Evolutionary conservation across 2,329 filamentous ascomycete species (phyloP).

Genomic region (Aspergillus texensis): DNA sequence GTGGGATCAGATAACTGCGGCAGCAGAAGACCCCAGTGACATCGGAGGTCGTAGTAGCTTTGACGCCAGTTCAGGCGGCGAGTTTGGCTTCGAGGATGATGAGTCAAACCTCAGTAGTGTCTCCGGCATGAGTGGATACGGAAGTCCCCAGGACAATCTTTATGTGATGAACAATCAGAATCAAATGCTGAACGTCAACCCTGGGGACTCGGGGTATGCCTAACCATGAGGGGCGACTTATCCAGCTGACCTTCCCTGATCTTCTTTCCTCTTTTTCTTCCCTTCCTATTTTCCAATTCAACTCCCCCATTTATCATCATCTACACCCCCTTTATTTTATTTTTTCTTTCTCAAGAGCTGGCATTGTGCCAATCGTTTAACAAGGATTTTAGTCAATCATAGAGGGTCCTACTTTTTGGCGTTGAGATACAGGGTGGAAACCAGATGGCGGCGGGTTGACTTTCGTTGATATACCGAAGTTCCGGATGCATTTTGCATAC

Average conservation of each 20-base stretch:
- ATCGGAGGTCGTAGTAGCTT: constrained; percentile 67
- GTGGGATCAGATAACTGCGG: constrained; percentile 74
- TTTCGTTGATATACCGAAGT: constrained; percentile 9
- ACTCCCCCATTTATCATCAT: background rate
- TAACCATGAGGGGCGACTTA: constrained; percentile 9
- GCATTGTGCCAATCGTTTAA: background rate
- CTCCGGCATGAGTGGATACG: constrained; percentile 39
- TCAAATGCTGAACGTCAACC: constrained; percentile 34
- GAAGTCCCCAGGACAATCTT: constrained; percentile 35
- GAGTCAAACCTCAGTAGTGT: constrained; percentile 40
- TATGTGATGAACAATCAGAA: constrained; percentile 31
- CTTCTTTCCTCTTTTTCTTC: background rate
- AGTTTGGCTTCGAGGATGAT: constrained; percentile 48
- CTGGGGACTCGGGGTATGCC: constrained; percentile 29
- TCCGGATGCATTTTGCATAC: background rate
- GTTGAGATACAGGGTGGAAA: constrained; percentile 28
- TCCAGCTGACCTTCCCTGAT: constrained; percentile 3
- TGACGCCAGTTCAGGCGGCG: constrained; percentile 48
- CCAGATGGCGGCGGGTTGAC: constrained; percentile 9
- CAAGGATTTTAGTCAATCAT: constrained; percentile 14
- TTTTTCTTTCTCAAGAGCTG: background rate
- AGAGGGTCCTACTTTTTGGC: constrained; percentile 25
- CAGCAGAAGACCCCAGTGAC: constrained; percentile 58
- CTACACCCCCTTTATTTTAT: background rate
- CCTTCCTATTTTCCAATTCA: background rate